Conservation (phyloP, 2,329 filamentous ascomycete genomes). For the Colletotrichum sp. region DNA sequence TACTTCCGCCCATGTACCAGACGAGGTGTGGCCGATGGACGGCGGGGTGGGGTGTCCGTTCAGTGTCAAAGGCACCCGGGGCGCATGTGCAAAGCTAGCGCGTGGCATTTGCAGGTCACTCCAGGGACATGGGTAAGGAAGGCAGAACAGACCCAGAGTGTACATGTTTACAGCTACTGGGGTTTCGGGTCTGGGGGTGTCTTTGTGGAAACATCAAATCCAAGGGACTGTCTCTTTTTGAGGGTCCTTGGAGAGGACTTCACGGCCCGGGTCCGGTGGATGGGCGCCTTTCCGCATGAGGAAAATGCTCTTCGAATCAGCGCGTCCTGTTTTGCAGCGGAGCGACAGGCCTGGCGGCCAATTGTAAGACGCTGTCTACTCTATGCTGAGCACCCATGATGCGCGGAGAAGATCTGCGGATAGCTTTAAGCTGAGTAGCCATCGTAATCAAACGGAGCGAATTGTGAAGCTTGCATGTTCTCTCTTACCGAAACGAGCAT, state of each 20-base stretch:
- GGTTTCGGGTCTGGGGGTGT: not conserved
- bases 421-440: not conserved
- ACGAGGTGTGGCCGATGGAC: not conserved
- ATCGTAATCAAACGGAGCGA: not conserved
- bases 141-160: not conserved
- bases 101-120: not conserved
- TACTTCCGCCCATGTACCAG: not conserved
- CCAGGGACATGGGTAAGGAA: not conserved
- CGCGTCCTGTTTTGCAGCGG: not conserved
- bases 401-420: not conserved
- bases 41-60: not conserved
- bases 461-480: not conserved
- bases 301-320: not conserved
- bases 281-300: not conserved
- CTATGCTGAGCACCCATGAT: not conserved
- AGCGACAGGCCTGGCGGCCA: not conserved
- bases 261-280: not conserved
- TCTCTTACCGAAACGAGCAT: not conserved
- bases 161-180: not conserved
- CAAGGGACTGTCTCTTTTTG: not conserved
- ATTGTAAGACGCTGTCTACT: not conserved
- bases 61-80: not conserved
- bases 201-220: not conserved
- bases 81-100: not conserved
- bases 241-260: not conserved